These are phyloP conservation scores for Luffa aegyptiaca DNA, from an alignment of 306 rosid genomes.

Conservation along the genomic window DNA sequence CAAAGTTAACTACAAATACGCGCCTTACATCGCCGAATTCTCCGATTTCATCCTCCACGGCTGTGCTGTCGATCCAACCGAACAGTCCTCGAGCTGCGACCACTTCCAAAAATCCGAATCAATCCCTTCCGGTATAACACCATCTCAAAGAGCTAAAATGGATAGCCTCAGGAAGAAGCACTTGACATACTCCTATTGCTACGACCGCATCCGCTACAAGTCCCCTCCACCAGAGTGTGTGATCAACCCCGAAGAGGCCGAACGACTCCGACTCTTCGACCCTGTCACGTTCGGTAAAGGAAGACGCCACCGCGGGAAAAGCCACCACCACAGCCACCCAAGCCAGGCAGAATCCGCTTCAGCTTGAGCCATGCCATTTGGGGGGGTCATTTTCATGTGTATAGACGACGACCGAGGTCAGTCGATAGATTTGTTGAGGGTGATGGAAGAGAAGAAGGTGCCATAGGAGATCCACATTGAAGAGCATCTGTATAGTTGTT, in stretches of 20 bases:
- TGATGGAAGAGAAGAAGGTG: neutral
- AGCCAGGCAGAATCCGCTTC: slow-evolving; percentile 27
- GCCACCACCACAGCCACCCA: slow-evolving; percentile 32
- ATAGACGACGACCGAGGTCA: neutral
- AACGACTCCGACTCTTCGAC: slow-evolving; percentile 55
- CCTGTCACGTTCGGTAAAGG: slow-evolving; percentile 73
- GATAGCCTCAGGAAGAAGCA: slow-evolving; percentile 59
- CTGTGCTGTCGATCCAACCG: slow-evolving; percentile 76
- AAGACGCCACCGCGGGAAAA: slow-evolving; percentile 44
- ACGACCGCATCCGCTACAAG: slow-evolving; percentile 57
- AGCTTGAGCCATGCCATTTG: slow-evolving; percentile 15
- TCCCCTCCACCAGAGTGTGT: slow-evolving; percentile 68
- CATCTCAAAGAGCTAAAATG: slow-evolving; percentile 44
- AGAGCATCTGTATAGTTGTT: slow-evolving; percentile 5
- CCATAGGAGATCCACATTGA: neutral
- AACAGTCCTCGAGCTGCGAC: slow-evolving; percentile 44
- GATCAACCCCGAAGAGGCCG: slow-evolving; percentile 50
- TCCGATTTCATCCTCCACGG: slow-evolving; percentile 78
- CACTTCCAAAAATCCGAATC: slow-evolving; percentile 20
- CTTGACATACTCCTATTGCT: slow-evolving; percentile 92
- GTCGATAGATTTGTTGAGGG: slow-evolving; percentile 4
- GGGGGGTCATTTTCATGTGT: slow-evolving; percentile 1
- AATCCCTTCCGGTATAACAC: slow-evolving; percentile 39
- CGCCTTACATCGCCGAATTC: slow-evolving; percentile 68
- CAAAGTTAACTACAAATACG: slow-evolving; percentile 80